These are phyloP conservation scores for Phytopythium vexans DNA, from an alignment of 352 stramenopile species.

Conservation along the genomic window DNA sequence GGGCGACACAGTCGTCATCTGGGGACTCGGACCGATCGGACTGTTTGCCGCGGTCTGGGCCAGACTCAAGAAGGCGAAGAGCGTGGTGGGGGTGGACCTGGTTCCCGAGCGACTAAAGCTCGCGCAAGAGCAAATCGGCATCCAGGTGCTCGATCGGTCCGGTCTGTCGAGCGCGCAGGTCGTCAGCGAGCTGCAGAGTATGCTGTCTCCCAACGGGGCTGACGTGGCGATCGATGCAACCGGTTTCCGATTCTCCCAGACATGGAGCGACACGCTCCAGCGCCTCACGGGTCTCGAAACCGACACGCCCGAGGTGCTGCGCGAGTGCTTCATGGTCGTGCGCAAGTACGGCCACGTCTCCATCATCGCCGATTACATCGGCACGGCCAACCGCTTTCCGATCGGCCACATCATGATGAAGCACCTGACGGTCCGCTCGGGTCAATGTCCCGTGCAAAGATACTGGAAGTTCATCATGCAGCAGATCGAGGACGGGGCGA, in stretches of 20 bases:
- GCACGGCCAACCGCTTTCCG: conserved; percentile 28
- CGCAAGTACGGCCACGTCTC: conserved; percentile 24
- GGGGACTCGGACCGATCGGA: conserved; percentile 33
- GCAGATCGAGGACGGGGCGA: conserved; percentile 17
- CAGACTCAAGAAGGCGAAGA: conserved; percentile 27
- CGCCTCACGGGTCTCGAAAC: conserved; percentile 19
- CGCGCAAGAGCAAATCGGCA: conserved; percentile 24
- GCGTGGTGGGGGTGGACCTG: conserved; percentile 37
- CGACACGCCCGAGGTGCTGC: conserved; percentile 33
- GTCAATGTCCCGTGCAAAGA: conserved; percentile 25
- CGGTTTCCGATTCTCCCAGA: conserved; percentile 20
- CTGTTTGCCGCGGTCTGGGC: conserved; percentile 29
- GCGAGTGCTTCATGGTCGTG: conserved; percentile 30
- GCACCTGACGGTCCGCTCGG: conserved; percentile 30
- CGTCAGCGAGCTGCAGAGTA: conserved; percentile 20
- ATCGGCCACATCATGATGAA: conserved; percentile 44
- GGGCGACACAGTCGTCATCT: conserved; percentile 35
- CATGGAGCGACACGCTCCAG: conserved; percentile 29
- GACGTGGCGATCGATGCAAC: conserved; percentile 41
- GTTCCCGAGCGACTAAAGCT: conserved; percentile 27
- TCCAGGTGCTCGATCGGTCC: conserved; percentile 30
- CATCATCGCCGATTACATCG: conserved; percentile 34
- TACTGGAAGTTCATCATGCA: conserved; percentile 30
- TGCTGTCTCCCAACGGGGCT: conserved; percentile 21
- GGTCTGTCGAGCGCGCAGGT: conserved; percentile 21